phyloP scores from a whole-genome alignment of 1,139 yeast genomes.

The Meyerozyma smithsonii region DNA sequence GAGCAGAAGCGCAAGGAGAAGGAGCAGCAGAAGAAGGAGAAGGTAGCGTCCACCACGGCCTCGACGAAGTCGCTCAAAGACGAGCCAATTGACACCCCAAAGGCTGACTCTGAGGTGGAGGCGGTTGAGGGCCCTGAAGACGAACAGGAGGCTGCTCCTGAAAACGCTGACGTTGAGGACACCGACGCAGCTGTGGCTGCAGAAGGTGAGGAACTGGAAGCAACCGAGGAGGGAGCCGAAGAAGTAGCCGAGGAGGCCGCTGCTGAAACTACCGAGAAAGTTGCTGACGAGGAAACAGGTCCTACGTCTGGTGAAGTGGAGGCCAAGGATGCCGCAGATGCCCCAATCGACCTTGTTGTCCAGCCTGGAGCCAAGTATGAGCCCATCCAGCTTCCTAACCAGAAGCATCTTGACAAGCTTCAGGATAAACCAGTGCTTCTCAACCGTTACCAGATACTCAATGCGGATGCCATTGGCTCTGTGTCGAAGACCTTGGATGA shows the following conservation, averaged over 20 bases:
- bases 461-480: slow-evolving; percentile 44
- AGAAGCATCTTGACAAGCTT: slow-evolving; percentile 37
- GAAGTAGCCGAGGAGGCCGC: slow-evolving; percentile 12
- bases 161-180: slow-evolving; percentile 5
- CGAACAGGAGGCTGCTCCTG: too few relatives aligned
- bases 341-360: slow-evolving; percentile 24
- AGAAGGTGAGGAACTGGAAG: slow-evolving; percentile 7
- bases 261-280: slow-evolving; percentile 7
- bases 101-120: slow-evolving; percentile 9
- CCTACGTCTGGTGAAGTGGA: slow-evolving; percentile 5
- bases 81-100: slow-evolving; percentile 12
- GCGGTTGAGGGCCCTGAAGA: slow-evolving; percentile 4
- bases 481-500: slow-evolving; percentile 43
- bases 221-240: slow-evolving; percentile 7
- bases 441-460: slow-evolving; percentile 45
- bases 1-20: slow-evolving; percentile 22
- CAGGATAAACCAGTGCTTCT: slow-evolving; percentile 47
- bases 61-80: slow-evolving; percentile 9
- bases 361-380: slow-evolving; percentile 31
- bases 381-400: slow-evolving; percentile 32
- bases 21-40: slow-evolving; percentile 12
- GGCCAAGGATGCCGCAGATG: slow-evolving; percentile 1
- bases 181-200: slow-evolving; percentile 6
- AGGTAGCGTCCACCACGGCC: slow-evolving; percentile 7
- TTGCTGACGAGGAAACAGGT: slow-evolving; percentile 7